A percentile compares a stretch with the other conserved stretches of the same genome.
Conservation (phyloP, 345 rosid species). For the Linum trigynum region DNA sequence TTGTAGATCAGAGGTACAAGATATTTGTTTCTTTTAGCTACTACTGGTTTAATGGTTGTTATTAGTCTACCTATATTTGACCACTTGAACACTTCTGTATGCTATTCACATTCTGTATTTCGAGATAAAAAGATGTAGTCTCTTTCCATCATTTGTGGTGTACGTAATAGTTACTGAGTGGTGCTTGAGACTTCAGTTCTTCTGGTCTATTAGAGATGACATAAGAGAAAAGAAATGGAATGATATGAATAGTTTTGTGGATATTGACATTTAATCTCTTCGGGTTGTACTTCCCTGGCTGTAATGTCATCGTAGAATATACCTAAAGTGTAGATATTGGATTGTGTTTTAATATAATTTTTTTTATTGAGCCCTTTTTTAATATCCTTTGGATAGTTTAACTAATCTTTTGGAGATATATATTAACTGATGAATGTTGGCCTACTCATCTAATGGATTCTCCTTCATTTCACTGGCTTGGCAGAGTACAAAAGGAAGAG, state of each 20-base stretch:
- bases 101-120: too few species aligned
- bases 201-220: too few species aligned
- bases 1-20: slow-evolving; percentile 66
- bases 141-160: too few species aligned
- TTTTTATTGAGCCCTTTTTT: not conserved
- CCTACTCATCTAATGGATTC: not conserved
- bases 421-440: not conserved
- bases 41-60: not conserved
- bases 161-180: too few species aligned
- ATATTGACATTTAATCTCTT: too few species aligned
- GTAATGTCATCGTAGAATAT: too few species aligned
- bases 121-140: too few species aligned
- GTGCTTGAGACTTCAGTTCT: too few species aligned
- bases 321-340: not conserved
- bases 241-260: too few species aligned
- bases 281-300: too few species aligned
- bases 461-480: slow-evolving; percentile 4
- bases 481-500: slow-evolving; percentile 74
- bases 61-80: not conserved
- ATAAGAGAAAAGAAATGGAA: too few species aligned
- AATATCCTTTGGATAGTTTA: not conserved
- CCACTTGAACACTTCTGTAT: not conserved
- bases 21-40: not conserved
- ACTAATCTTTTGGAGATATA: not conserved
- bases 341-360: too few species aligned